Base-by-base conservation (phyloP, 2,329 filamentous ascomycete species). In the Rutstroemia sp. region DNA sequence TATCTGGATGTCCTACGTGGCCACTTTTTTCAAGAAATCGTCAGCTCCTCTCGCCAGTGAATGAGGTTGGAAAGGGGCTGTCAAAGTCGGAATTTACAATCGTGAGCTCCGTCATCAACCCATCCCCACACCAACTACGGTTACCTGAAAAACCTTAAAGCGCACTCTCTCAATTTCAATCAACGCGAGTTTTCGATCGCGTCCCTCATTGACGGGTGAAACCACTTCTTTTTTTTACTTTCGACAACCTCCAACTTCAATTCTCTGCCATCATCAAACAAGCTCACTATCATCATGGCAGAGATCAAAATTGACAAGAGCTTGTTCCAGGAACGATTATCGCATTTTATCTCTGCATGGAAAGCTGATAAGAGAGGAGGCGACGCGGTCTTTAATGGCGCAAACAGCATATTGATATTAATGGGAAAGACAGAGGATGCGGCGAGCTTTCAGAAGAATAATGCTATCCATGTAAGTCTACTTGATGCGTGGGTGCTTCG, bases 291-390 rank as follows among this genome's bases (percentile, higher is more conserved):
- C 48, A 64, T 48, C 57, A 70, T 70, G 83, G 80, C 79, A 70
- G 89, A 95, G 75, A 95, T 99, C 76, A 90, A 89, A 76, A 96
- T 99, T 78, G 92, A 97, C 78, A 89, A 87, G 77, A 86, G 87
- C 73, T 79, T 85, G 72, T 99, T 99, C 78, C 92, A 96, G 74
- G 92, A 94, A 77, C 92, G 94, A 70, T 81, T 97, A 65, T 86
- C 86, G 65, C 86, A 87, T 70, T 87, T 99, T 68, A 82, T 92
- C 71, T 85, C 88, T 67, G 85, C 90, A 75, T 99, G 95, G 94
- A 97, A 96, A 79, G 85, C 88, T 67, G 92, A 97, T 79, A 92
- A 95, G 78, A 88, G 92, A 70, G 82, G 87, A 61, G 88, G 88
- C 71, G 89, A 95, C 76, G 79, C 84, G 69, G 75, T 92, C 62